These are phyloP conservation scores for Podaxis carcinomalis DNA, from an alignment of 768 basidiomycete species.

Conservation along the genomic window DNA sequence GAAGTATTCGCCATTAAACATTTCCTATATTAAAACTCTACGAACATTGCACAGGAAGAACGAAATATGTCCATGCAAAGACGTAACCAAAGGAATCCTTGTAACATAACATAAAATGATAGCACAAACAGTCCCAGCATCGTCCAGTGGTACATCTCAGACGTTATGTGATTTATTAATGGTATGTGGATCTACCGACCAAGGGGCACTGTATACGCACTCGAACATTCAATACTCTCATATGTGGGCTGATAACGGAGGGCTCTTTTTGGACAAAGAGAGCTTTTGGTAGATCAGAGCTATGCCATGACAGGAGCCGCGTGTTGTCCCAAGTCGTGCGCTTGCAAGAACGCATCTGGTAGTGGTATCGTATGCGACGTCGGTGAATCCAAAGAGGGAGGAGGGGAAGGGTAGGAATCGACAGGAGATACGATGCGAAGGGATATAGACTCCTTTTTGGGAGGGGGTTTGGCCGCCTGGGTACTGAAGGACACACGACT, in stretches of 20 bases:
- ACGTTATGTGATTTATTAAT: background rate
- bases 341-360: slow-evolving; percentile 10
- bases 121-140: background rate
- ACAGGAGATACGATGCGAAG: slow-evolving; percentile 22
- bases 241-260: background rate
- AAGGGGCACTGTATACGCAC: background rate
- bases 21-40: background rate
- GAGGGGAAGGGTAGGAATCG: slow-evolving; percentile 50
- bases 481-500: background rate
- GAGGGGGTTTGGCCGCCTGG: background rate
- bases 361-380: slow-evolving; percentile 24
- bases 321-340: slow-evolving; percentile 2
- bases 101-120: background rate
- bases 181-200: background rate
- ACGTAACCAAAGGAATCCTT: background rate
- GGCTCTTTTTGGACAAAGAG: background rate
- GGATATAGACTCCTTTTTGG: slow-evolving; percentile 7
- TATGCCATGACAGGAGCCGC: background rate
- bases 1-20: background rate
- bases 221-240: background rate
- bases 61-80: background rate
- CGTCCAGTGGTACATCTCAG: slow-evolving; percentile 3
- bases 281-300: background rate
- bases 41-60: background rate
- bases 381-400: slow-evolving; percentile 33